Conservation (phyloP, 768 basidiomycete species). For the Russula emetica region DNA sequence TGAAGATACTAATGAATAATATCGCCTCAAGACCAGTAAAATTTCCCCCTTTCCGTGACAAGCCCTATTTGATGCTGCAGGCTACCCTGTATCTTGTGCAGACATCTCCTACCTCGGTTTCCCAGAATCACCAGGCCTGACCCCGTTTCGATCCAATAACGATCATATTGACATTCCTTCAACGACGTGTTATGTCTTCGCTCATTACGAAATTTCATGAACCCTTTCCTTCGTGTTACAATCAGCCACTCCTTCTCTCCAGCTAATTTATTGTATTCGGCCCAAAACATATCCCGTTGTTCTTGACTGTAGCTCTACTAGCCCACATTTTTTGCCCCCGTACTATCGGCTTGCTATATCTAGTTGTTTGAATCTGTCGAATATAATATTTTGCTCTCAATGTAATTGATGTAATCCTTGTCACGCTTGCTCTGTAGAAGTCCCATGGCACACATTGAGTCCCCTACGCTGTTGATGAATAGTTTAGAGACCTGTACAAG, state of each 20-base stretch:
- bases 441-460: background rate
- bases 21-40: background rate
- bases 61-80: background rate
- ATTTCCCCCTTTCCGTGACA: background rate
- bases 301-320: constrained; percentile 16
- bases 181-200: background rate
- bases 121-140: background rate
- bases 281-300: background rate
- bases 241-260: background rate
- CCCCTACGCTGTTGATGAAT: background rate
- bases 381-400: background rate
- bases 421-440: background rate
- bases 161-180: background rate
- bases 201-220: constrained; percentile 4
- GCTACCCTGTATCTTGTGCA: background rate
- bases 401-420: background rate
- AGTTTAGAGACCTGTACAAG: background rate
- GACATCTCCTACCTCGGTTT: background rate
- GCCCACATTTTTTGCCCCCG: background rate
- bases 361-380: constrained; percentile 7
- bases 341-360: background rate
- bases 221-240: background rate
- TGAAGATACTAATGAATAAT: constrained; percentile 9
- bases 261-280: background rate
- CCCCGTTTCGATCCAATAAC: background rate